Base-by-base conservation (phyloP, 495 filamentous ascomycete genomes). In the Lineolata rhizophorae region DNA sequence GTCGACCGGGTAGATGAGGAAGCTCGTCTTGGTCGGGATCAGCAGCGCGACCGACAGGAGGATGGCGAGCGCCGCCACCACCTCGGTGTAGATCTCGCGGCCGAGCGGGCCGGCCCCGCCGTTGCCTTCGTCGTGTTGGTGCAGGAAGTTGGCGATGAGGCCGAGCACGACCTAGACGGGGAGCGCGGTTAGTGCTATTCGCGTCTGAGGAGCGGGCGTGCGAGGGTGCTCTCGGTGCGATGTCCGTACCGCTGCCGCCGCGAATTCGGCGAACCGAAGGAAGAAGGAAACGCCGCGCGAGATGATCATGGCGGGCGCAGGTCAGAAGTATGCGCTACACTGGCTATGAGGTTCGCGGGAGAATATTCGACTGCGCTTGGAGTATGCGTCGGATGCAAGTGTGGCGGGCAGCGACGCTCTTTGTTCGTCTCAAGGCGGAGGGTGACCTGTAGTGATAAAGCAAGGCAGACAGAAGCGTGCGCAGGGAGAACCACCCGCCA, bases 1-100 rank as follows among this genome's bases (percentile, higher is more conserved):
- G 22, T 47, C 44, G 18, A 32, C 22, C 4, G 51, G 48, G 33
- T 50, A 57, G 28, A 50, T 34, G 4, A 46, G 40, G 34, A 57
- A 42, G 17, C 20, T 53, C 6, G 42, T 47, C 0, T 57, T 57
- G 43, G 61, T 61, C 0, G 64, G 69, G 15, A 74, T 55, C 27
- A 72, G 41, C 59, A 62, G 66, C 39, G 70, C 38, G 3, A 70
- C 40, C 2, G 52, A 54, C 5, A 64, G 44, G 3, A 71, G 35
- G 21, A 70, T 55, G 4, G 61, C 62, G 30, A 71, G 22, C 4
- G 47, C 62, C 11, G 67, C 62, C n/a, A 74, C 47, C 16, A 70
- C 60, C 44, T 65, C 59, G 27, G 64, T 62, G 46, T 70, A 74
- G 47, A 71, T 68, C 55, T 62, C 65, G 27, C 65, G 56, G 9